phyloP scores from a whole-genome alignment of 2,329 filamentous ascomycete genomes.

The Apiospora sp. region DNA sequence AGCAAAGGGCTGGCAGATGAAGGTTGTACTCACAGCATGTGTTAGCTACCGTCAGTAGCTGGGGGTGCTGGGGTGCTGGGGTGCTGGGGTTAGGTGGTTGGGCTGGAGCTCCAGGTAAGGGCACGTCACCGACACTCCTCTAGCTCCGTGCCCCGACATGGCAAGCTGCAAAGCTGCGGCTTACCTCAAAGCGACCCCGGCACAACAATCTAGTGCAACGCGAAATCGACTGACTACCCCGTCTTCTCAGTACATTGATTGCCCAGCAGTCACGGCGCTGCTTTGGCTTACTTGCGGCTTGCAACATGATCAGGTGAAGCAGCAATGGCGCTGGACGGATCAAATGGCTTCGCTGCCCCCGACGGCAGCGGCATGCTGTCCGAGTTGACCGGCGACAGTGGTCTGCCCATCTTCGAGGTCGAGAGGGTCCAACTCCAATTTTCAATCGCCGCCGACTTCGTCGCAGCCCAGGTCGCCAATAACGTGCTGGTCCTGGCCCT shows the following conservation, averaged over 20 bases:
- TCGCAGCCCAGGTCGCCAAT: constrained; percentile 95
- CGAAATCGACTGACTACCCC: neutral
- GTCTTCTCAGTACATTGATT: neutral
- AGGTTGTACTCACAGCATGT: neutral
- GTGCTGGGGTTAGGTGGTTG: neutral
- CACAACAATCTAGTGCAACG: neutral
- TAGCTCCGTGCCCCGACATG: constrained; percentile 6
- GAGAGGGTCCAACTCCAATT: constrained; percentile 94
- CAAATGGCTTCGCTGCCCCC: constrained; percentile 28
- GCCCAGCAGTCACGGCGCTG: constrained; percentile 5
- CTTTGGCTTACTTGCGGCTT: neutral
- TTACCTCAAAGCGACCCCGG: neutral
- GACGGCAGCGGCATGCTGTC: constrained; percentile 34
- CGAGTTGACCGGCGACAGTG: constrained; percentile 62
- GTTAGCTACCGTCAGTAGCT: neutral
- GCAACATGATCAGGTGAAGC: constrained; percentile 26
- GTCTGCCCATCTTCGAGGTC: constrained; percentile 92
- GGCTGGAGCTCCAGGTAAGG: neutral
- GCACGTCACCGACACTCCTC: constrained; percentile 11
- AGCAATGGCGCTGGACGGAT: constrained; percentile 29
- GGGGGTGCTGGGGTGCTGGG: neutral
- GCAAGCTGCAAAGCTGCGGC: neutral
- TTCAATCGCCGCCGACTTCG: constrained; percentile 92
- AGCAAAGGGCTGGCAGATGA: no score
- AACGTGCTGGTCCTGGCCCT: constrained; percentile 94